Base-by-base conservation (phyloP, 2,329 filamentous ascomycete species). In the Penicillium sp. region DNA sequence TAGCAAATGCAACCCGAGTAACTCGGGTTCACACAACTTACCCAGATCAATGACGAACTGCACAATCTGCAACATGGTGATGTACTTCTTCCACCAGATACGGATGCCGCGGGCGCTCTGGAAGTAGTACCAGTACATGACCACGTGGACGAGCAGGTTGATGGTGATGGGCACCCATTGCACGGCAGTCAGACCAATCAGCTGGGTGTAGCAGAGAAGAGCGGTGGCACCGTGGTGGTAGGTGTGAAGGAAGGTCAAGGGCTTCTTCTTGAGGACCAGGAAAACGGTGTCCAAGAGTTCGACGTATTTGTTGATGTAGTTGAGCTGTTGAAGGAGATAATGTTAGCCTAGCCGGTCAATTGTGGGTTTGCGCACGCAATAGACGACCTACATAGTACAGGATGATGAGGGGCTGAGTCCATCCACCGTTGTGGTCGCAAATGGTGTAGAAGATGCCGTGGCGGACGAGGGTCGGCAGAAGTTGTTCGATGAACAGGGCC, bases 111-210 rank as follows among this genome's bases (percentile, higher is more conserved):
- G 91, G 49, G 93, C 92, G 70, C 90, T 93, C 83, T 97, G 93
- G 87, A 97, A 97, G 85, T 97, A 97, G 86, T 97, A 97, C 92
- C 92, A 97, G 87, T 97, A 97, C 93, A 97, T 97, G 72, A 97
- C 89, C 52, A 97, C 93, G 78, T 97, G 93, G 49, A 97, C 93
- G 59, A 85, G 85, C 69, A 97, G 79, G 83, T 97, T 97, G 66
- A 97, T 85, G 47, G 85, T 88, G 72, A 97, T 97, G 57, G 88
- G 87, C 49, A 96, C 90, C 93, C 93, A 97, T 55, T 92, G 96
- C 51, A 97, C 93, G 36, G 93, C 84, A 39, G 93, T 97, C 69
- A 90, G 85, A 63, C 93, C 93, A 68, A 96, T 88, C 61, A 97
- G 85, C 80, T 97, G 93, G 50, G 91, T 96, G 82, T 96, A 97